phyloP scores from a whole-genome alignment of 306 rosid species.

The Cicer arietinum region DNA sequence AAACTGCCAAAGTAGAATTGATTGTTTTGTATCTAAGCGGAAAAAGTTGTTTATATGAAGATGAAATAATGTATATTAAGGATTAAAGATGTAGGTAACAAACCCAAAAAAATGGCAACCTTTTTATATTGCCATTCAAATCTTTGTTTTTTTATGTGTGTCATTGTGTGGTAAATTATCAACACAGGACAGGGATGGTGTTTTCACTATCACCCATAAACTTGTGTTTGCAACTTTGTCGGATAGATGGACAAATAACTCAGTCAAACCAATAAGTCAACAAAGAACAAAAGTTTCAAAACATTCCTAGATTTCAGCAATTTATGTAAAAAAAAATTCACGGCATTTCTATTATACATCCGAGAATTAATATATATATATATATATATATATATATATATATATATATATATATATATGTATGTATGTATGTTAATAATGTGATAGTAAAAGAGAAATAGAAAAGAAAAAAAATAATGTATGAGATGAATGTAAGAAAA shows the following conservation, averaged over 20 bases:
- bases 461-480: too few relatives aligned
- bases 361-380: too few relatives aligned
- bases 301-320: constrained; percentile 7
- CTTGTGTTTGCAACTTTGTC: constrained; percentile 2
- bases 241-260: not conserved
- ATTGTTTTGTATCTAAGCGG: too few relatives aligned
- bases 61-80: too few relatives aligned
- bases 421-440: too few relatives aligned
- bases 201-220: constrained; percentile 29
- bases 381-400: too few relatives aligned
- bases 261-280: constrained; percentile 2
- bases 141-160: constrained; percentile 24
- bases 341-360: too few relatives aligned
- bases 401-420: too few relatives aligned
- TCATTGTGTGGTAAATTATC: constrained; percentile 10
- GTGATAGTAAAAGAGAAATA: too few relatives aligned
- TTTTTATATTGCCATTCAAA: constrained; percentile 21
- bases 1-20: not conserved
- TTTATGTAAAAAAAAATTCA: too few relatives aligned
- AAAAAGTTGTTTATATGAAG: too few relatives aligned
- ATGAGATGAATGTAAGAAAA: too few relatives aligned
- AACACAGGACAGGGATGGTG: constrained; percentile 36
- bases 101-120: constrained; percentile 34
- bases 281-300: not conserved
- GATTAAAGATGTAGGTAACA: not conserved